These are phyloP conservation scores for Calocera cornea DNA, from an alignment of 768 basidiomycete species.

Conservation along the genomic window DNA sequence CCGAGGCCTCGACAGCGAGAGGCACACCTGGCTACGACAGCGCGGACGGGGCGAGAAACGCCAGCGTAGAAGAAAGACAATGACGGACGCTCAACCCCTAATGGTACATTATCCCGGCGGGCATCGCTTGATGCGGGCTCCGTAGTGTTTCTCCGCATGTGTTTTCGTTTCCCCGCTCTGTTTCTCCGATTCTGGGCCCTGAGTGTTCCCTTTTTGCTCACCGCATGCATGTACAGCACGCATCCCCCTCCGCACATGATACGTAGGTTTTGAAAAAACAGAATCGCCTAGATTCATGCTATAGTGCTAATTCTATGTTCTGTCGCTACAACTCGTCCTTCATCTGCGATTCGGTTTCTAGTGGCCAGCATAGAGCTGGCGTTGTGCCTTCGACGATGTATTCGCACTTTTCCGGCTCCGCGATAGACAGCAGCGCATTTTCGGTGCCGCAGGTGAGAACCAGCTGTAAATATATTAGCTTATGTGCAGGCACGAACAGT, in stretches of 20 bases:
- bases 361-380: constrained; percentile 59
- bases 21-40: background rate
- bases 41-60: background rate
- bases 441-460: constrained; percentile 73
- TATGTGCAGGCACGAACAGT: background rate
- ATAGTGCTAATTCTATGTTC: background rate
- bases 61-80: background rate
- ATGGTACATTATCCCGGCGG: background rate
- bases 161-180: background rate
- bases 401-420: constrained; percentile 93
- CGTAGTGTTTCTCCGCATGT: background rate
- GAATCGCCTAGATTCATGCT: constrained; percentile 4
- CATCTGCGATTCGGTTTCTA: background rate
- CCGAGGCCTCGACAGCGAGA: background rate
- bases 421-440: constrained; percentile 61
- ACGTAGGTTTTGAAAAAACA: background rate
- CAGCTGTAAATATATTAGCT: constrained; percentile 35
- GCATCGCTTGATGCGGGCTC: background rate
- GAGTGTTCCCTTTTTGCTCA: background rate
- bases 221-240: constrained; percentile 5
- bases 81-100: background rate
- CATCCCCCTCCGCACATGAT: constrained; percentile 4
- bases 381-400: constrained; percentile 76
- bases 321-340: background rate
- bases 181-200: background rate